Percentiles rank a stretch among this genome's conserved stretches.
Evolutionary conservation across 345 rosid species (phyloP).

Genomic region (Tarenaya hassleriana): DNA sequence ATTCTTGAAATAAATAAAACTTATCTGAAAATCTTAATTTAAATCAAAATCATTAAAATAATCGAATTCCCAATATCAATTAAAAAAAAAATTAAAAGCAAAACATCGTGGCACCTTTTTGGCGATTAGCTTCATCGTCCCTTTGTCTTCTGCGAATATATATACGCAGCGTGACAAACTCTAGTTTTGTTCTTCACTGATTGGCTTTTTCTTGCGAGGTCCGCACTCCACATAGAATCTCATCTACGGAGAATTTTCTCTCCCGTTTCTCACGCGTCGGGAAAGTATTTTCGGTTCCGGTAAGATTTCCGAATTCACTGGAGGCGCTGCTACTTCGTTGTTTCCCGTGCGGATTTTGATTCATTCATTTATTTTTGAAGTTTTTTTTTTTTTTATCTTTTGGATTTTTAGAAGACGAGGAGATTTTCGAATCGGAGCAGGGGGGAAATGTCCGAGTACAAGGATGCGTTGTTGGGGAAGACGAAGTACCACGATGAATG

Average conservation of each 20-base stretch:
- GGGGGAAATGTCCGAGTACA: slow-evolving; percentile 24
- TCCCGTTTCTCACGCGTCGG: too few relatives aligned
- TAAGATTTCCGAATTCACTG: too few relatives aligned
- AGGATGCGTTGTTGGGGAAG: slow-evolving; percentile 21
- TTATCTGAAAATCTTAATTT: not conserved
- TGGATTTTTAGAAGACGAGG: not conserved
- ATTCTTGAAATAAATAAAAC: not conserved
- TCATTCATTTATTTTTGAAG: not conserved
- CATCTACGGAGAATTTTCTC: slow-evolving; percentile 5
- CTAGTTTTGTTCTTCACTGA: slow-evolving; percentile 8
- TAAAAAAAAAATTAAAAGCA: not conserved
- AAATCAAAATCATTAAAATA: not conserved
- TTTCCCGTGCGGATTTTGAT: too few relatives aligned
- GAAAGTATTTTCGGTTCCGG: too few relatives aligned
- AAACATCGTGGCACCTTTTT: not conserved
- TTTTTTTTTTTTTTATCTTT: not conserved
- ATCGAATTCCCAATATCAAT: not conserved
- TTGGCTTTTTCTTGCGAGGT: slow-evolving; percentile 4
- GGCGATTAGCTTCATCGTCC: not conserved
- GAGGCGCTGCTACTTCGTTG: too few relatives aligned
- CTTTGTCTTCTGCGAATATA: not conserved
- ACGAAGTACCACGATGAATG: slow-evolving; percentile 32
- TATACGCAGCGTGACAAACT: slow-evolving; percentile 5
- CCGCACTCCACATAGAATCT: slow-evolving; percentile 11
- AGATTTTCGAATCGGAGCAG: not conserved